Evolutionary conservation across 2,329 filamentous ascomycete species (phyloP), one percentile per base, ranked within the genome.

Genomic region (Scedosporium apiospermum): DNA sequence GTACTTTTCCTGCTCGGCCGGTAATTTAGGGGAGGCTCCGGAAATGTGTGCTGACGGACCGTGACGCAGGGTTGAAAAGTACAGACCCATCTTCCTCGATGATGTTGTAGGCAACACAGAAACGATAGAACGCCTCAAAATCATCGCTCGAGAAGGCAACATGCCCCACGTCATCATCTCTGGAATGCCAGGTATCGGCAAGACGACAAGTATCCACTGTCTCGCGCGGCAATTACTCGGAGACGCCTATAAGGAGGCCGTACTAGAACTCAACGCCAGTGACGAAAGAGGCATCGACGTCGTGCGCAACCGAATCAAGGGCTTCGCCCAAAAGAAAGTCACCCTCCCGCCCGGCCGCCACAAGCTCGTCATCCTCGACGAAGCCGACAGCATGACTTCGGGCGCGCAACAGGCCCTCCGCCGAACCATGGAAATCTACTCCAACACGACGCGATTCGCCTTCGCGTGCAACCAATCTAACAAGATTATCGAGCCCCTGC

Each of bases 161-260:
- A 97, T 99, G 93, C 95, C 95, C 2, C 95, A 99, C 77, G 86
- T 99, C 71, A 98, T 99, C 76, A 98, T 99, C 71, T 96, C 91
- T n/a, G 95, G 95, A 64, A 98, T 96, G 92, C 95, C 95, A 21
- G 95, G 95, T 71, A 99, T 98, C 71, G 95, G 95, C 75, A 99
- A 99, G 80, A 99, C 95, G 3, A 98, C 95, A 0, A 96, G 92
- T 63, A 88, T 99, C 63, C 80, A 98, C 65, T 98, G 95, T 73
- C 85, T 99, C 57, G 95, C 95, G 18, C 85, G 93, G 64, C 93
- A 98, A 73, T 78, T 99, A 64, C 81, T 99, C 1, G 95, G 95
- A 7, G 90, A 96, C 71, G 84, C 91, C 34, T 99, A 98, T 81
- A 98, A 97, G 76, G 95, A 99, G 79, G 95, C 95, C 0, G 95